Conservation (phyloP, 257 asterid genomes). For the Salvia miltiorrhiza region DNA sequence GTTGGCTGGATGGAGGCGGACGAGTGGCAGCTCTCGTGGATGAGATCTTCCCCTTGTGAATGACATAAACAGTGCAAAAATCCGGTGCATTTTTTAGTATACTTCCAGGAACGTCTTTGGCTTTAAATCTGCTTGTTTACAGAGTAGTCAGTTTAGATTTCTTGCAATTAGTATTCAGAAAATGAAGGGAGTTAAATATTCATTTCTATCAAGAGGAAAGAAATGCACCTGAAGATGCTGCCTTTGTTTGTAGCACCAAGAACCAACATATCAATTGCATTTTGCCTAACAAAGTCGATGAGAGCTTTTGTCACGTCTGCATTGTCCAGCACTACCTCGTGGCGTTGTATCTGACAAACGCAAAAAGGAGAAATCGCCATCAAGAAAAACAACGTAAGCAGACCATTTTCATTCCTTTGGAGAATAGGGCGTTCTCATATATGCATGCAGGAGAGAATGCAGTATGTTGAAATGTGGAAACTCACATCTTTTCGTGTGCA, state of each 20-base stretch:
- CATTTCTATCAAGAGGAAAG: background rate
- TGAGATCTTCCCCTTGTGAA: constrained; percentile 81
- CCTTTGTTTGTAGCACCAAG: constrained; percentile 80
- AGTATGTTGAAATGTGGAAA: constrained; percentile 7
- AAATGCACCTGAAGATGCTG: constrained; percentile 63
- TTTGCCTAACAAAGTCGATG: constrained; percentile 57
- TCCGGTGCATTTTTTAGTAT: constrained; percentile 75
- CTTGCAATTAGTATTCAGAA: background rate
- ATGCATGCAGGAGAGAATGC: too few relatives aligned
- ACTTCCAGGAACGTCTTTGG: constrained; percentile 72
- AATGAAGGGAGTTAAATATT: background rate
- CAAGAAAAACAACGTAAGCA: too few relatives aligned
- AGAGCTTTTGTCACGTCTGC: constrained; percentile 63
- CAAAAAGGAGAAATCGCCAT: background rate
- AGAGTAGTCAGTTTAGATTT: constrained; percentile 24
- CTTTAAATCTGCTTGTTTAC: constrained; percentile 56
- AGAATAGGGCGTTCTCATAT: too few relatives aligned
- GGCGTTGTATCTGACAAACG: constrained; percentile 53
- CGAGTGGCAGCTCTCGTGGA: constrained; percentile 71
- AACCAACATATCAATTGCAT: constrained; percentile 65
- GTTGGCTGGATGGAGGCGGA: constrained; percentile 66
- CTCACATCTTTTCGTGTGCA: constrained; percentile 74
- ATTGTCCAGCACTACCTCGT: constrained; percentile 74
- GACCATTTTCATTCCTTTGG: too few relatives aligned
- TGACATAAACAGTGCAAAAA: constrained; percentile 70